Base-by-base conservation (phyloP, 345 rosid genomes). In the Ceriops tagal region DNA sequence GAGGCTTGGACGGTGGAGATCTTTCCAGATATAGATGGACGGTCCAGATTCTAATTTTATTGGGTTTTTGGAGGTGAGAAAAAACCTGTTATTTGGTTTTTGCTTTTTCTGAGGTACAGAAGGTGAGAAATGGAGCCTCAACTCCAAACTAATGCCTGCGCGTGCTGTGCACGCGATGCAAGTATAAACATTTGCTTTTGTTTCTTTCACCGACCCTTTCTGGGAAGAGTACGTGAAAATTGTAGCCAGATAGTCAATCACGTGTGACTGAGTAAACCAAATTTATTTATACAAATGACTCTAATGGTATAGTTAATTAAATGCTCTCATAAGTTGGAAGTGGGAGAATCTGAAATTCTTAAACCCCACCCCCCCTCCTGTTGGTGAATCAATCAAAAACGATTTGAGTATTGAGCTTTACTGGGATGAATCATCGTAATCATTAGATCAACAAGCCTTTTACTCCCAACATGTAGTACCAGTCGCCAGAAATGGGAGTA, bases 1-100 rank as follows among this genome's bases (percentile, higher is more conserved):
- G 77, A 49, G 9, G 10, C 19, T 55, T 73, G 52, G 67, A 81
- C 71, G 85, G 79, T 31, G 3, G 32, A 27, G 75, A 83, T 78
- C 53, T 11, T 4, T 35, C 43, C 1, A 6, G 58, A 39, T 49
- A 61, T 20, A n/a, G 15, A 65, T 63, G 55, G 62, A 71, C 77
- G 81, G 79, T n/a, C 3, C 49, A 0, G 80, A 78, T 71, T 68
- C 49, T 21, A 21, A 20, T 55, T 18, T 66, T 39, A 30, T 24
- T 56, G 62, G 10, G 4, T 1, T 13, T 39, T 47, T 6, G 31
- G 21, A 5, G 34, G 6, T 13, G 35, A 20, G 18, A 57, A 46
- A 24, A 61, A 30, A 64, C 34, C 65, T 51, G 55, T 37, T 70
- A 39, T 9, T 11, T 11, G 2, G 10, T 37, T 9, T 37, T 37